phyloP scores from a whole-genome alignment of 192 early-diverging fungal genomes.

The Funneliformis geosporum region DNA sequence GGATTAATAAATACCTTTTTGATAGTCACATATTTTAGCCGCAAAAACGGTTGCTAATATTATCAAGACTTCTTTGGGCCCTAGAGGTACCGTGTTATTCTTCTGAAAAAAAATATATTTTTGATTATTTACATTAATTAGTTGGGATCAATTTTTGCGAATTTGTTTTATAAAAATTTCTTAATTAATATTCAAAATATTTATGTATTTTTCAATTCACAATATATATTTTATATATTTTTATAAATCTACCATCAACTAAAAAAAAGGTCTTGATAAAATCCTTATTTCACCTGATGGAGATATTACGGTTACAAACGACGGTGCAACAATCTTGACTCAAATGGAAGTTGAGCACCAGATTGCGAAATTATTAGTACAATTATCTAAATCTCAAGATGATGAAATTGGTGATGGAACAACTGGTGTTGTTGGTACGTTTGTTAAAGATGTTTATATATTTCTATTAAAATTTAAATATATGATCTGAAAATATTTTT shows the following conservation, averaged over 20 bases:
- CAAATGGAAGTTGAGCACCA: slow-evolving; percentile 99
- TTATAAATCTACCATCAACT: not conserved
- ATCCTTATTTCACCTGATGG: slow-evolving; percentile 99
- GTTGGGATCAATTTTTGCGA: too few relatives aligned
- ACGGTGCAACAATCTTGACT: slow-evolving; percentile 96
- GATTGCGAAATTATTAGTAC: slow-evolving; percentile 97
- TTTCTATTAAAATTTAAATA: not conserved
- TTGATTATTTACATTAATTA: too few relatives aligned
- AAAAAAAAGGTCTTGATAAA: slow-evolving; percentile 87
- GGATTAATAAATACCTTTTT: not conserved
- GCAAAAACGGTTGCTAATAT: slow-evolving; percentile 97
- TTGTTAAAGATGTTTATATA: not conserved
- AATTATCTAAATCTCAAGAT: slow-evolving; percentile 97
- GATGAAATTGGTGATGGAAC: slow-evolving; percentile 99
- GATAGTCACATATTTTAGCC: slow-evolving; percentile 95
- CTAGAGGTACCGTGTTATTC: slow-evolving; percentile 70
- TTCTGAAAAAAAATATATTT: too few relatives aligned
- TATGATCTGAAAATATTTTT: not conserved
- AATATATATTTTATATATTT: not conserved
- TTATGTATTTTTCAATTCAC: too few relatives aligned
- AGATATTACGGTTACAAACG: slow-evolving; percentile 99
- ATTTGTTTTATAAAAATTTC: too few relatives aligned
- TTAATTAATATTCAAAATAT: too few relatives aligned
- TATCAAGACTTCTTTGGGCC: slow-evolving; percentile 97
- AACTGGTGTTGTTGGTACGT: slow-evolving; percentile 94